Conservation (phyloP, 192 early-diverging fungal genomes). For the Linderina pennispora region DNA sequence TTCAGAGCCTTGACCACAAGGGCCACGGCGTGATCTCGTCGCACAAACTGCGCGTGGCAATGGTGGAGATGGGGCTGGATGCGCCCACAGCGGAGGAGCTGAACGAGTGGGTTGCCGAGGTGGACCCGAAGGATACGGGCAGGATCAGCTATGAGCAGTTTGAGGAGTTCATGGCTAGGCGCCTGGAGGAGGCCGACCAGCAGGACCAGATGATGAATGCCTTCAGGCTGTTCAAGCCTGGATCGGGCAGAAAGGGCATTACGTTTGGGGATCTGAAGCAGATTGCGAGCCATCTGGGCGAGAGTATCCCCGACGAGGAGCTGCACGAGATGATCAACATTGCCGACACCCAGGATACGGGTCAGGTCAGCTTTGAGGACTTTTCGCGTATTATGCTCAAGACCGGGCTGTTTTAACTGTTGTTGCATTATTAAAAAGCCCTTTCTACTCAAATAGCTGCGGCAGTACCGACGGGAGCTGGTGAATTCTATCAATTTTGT, state of each 20-base stretch:
- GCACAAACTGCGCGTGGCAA: conserved; percentile 8
- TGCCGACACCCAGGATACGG: conserved; percentile 56
- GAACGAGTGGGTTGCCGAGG: conserved; percentile 8
- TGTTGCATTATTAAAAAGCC: conserved; percentile 3
- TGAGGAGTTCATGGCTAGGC: conserved; percentile 23
- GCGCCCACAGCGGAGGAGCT: neutral
- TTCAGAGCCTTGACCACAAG: conserved; percentile 24
- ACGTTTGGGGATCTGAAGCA: conserved; percentile 69
- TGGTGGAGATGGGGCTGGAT: conserved; percentile 14
- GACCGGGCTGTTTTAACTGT: conserved; percentile 48
- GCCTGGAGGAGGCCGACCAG: conserved; percentile 45
- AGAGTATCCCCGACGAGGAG: conserved; percentile 59
- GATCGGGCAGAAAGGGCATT: conserved; percentile 50
- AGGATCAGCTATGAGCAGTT: conserved; percentile 21
- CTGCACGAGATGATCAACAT: conserved; percentile 62
- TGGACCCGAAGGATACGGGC: conserved; percentile 30
- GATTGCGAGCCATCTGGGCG: conserved; percentile 58
- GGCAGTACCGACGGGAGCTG: conserved; percentile 59
- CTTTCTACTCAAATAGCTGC: conserved; percentile 38
- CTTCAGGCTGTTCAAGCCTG: conserved; percentile 76
- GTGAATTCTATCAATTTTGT: conserved; percentile 54
- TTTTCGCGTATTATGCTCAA: conserved; percentile 60
- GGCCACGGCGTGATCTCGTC: conserved; percentile 23
- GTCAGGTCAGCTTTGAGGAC: conserved; percentile 58
- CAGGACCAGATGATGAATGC: conserved; percentile 66